These are phyloP conservation scores for Calophaca sinica DNA, from an alignment of 306 rosid species.

Conservation along the genomic window DNA sequence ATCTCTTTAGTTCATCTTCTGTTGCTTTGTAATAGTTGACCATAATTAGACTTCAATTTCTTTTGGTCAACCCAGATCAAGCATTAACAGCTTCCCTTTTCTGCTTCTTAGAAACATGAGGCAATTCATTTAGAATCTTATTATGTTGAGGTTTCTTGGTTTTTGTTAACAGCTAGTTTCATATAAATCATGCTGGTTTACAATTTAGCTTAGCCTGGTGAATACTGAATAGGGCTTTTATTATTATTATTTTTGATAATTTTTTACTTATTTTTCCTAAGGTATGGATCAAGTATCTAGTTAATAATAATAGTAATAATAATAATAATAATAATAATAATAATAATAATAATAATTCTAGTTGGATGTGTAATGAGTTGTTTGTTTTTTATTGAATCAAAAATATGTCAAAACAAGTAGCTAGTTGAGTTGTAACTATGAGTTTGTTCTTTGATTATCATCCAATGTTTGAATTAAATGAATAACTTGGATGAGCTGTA, in stretches of 20 bases:
- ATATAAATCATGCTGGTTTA: conserved; percentile 18
- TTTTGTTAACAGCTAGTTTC: background rate
- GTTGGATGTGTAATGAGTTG: conserved; percentile 31
- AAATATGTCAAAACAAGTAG: conserved; percentile 17
- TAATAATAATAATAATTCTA: conserved; percentile 16
- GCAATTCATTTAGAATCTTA: conserved; percentile 38
- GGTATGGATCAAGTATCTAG: conserved; percentile 14
- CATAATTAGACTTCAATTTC: conserved; percentile 35
- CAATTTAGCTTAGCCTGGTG: conserved; percentile 40
- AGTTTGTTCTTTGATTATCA: conserved; percentile 27
- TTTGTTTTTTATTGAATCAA: conserved; percentile 29
- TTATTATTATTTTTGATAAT: background rate
- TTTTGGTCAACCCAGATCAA: conserved; percentile 46
- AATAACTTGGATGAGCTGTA: conserved; percentile 11
- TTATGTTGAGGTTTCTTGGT: conserved; percentile 8
- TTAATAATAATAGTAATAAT: conserved; percentile 6
- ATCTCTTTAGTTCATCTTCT: conserved; percentile 39
- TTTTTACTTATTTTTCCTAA: conserved; percentile 28
- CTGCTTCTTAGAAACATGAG: conserved; percentile 21
- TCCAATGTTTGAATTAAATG: conserved; percentile 12
- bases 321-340: conserved; percentile 31
- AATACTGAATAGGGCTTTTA: conserved; percentile 43
- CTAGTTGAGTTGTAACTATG: conserved; percentile 18
- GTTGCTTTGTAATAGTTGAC: conserved; percentile 47
- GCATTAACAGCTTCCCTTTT: conserved; percentile 11